Base-by-base conservation (phyloP, 495 filamentous ascomycete species). In the Chaetomium tenue region DNA sequence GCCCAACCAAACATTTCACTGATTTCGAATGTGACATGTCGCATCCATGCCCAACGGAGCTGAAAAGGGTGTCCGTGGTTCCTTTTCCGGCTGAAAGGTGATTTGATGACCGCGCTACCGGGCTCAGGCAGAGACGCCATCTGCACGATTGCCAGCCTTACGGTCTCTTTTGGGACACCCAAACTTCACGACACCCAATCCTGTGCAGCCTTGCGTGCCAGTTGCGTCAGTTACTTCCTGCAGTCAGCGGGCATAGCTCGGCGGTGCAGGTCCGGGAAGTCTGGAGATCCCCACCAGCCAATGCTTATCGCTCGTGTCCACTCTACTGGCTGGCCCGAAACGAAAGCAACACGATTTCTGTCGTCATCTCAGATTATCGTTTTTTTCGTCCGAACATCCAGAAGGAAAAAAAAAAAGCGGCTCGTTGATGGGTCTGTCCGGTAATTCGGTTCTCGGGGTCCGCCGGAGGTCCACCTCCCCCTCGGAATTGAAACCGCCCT, bases 201-300 rank as follows among this genome's bases (percentile, higher is more conserved):
- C 46, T 44, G 22, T 8, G 15, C 25, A 16, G 7, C 15, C 28
- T 39, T 22, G 20, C 28, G 25, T 52, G 5, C 39, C 13, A 25
- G 33, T 37, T 37, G 33, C 33, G 33, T 37, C 33, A 52, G 12
- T 13, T 16, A 18, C 23, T 46, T 46, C 22, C 60, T 63, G 60
- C 60, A 48, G 60, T 63, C 60, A 63, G 60, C 60, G 40, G 60
- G 60, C 60, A 48, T 51, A 56, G 51, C 6, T 28, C 20, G 58
- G 59, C 59, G 47, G 59, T 60, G 59, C 59, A 23, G 33, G 33
- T 9, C 13, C 9, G 48, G 28, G 7, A 51, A 5, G 13, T 23
- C 47, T 12, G 18, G 52, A 22, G 54, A 57, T 56, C 20, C 33
- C 33, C 25, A 23, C 18, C 3, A 18, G n/a, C 26, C 30, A 15